phyloP scores from a whole-genome alignment of 192 early-diverging fungal genomes.

The Backusella sp. region DNA sequence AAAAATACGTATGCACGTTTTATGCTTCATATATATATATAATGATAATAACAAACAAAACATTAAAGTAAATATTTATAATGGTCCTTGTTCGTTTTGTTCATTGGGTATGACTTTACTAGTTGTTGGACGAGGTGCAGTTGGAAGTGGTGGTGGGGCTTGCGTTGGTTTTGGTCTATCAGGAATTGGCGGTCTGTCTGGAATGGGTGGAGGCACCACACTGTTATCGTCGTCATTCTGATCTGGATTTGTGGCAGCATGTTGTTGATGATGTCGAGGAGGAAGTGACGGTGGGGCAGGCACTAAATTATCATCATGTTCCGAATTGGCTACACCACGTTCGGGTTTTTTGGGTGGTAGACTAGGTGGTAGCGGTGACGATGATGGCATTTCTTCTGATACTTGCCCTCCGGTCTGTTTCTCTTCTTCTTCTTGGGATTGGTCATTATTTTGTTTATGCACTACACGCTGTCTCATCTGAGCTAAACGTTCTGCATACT shows the following conservation, averaged over 20 bases:
- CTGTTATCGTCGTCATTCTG: background rate
- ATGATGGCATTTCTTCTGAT: background rate
- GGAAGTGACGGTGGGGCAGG: background rate
- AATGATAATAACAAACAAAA: background rate
- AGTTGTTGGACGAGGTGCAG: background rate
- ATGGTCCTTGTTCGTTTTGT: background rate
- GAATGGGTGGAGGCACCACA: background rate
- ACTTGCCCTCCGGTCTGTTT: background rate
- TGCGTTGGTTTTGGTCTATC: background rate
- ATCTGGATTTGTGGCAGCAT: background rate
- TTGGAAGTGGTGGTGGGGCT: background rate
- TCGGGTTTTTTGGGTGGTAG: background rate
- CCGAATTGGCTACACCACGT: background rate
- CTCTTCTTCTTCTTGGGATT: background rate
- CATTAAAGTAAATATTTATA: background rate
- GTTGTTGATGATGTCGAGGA: constrained; percentile 1
- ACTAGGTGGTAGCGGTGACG: background rate
- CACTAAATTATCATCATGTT: background rate
- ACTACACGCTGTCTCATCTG: constrained; percentile 5
- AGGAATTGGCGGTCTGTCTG: background rate
- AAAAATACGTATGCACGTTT: background rate
- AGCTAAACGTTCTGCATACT: background rate
- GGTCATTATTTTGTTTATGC: background rate
- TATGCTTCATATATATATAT: background rate
- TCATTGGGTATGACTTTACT: background rate